These are phyloP conservation scores for Sporothrix inflata DNA, from an alignment of 2,329 filamentous ascomycete species.

Conservation along the genomic window DNA sequence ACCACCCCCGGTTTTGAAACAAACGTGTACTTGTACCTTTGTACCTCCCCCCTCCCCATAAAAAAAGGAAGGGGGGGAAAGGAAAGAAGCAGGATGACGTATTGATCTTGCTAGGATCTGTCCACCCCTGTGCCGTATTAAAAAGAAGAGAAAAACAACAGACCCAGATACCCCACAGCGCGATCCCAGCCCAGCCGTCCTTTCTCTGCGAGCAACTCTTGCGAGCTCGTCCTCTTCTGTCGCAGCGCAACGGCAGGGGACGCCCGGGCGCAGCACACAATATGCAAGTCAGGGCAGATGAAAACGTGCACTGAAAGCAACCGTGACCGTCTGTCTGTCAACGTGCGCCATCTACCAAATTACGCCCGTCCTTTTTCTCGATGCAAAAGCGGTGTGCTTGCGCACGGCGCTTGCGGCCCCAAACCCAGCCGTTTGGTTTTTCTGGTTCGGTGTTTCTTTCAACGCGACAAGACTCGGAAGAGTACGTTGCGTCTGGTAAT, in stretches of 20 bases:
- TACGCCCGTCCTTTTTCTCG: not conserved
- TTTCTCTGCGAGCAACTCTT: too few species aligned
- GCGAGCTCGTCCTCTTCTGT: too few species aligned
- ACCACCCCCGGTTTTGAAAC: slow-evolving; percentile 8
- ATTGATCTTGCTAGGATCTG: slow-evolving; percentile 1
- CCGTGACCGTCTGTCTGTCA: too few species aligned
- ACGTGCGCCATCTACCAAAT: not conserved
- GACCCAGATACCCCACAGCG: not conserved
- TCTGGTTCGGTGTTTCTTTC: not conserved
- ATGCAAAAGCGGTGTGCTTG: not conserved
- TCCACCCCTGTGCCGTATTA: not conserved
- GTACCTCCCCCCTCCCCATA: slow-evolving; percentile 9
- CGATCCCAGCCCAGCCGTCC: too few species aligned
- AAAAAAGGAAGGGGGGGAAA: not conserved
- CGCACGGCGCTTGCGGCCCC: not conserved
- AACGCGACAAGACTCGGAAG: not conserved
- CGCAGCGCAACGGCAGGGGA: not conserved
- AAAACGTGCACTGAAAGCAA: not conserved
- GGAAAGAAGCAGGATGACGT: slow-evolving; percentile 12
- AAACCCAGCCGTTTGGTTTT: not conserved
- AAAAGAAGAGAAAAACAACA: not conserved
- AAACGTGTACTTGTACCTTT: slow-evolving; percentile 16
- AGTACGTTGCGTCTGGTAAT: not conserved
- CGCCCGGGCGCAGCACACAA: not conserved
- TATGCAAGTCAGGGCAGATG: not conserved